Evolutionary conservation across 2,329 filamentous ascomycete genomes (phyloP).

Genomic region (Colletotrichum magnum): DNA sequence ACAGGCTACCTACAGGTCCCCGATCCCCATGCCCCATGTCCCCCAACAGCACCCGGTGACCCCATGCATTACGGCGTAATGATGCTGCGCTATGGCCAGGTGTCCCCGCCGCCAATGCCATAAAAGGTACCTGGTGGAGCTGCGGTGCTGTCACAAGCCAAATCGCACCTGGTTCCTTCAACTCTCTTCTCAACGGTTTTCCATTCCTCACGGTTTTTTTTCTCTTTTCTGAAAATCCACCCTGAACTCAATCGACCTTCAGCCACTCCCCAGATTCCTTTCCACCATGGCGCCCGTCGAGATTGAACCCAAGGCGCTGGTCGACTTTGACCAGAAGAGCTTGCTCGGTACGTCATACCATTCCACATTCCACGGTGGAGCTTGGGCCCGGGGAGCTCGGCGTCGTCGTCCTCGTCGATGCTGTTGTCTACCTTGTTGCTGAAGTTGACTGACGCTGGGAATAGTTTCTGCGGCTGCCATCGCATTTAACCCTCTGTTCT

Average conservation of each 20-base stretch:
- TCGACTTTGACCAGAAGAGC: conserved; percentile 78
- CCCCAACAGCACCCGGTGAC: not conserved
- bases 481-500: conserved; percentile 97
- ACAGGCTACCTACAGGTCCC: not conserved
- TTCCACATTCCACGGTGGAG: conserved; percentile 11
- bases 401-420: conserved; percentile 9
- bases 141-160: conserved; percentile 38
- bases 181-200: conserved; percentile 38
- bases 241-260: not conserved
- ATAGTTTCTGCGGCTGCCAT: conserved; percentile 86
- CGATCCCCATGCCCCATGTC: not conserved
- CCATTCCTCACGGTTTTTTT: conserved; percentile 9
- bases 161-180: conserved; percentile 7
- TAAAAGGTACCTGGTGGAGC: conserved; percentile 34
- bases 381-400: conserved; percentile 28
- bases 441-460: conserved; percentile 37
- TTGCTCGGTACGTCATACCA: conserved; percentile 69
- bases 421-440: not conserved
- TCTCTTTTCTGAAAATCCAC: too few relatives aligned
- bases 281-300: conserved; percentile 55
- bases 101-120: conserved; percentile 26
- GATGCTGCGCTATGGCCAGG: conserved; percentile 40
- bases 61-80: conserved; percentile 30
- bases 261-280: not conserved
- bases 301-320: conserved; percentile 57